Evolutionary conservation across 768 basidiomycete genomes (phyloP).

Genomic region (Ramaria rubella): DNA sequence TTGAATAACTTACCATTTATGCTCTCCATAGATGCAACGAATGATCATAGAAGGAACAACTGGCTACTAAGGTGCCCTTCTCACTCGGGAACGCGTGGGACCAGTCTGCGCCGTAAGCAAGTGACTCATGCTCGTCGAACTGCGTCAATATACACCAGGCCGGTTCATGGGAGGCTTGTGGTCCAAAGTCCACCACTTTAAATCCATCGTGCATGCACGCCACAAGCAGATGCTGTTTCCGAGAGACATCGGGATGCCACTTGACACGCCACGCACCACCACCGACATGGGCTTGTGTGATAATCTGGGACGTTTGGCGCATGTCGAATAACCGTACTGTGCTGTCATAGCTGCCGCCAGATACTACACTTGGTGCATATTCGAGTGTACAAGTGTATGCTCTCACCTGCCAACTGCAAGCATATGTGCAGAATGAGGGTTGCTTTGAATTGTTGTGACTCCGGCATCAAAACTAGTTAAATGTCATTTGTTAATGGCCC

Average conservation of each 20-base stretch:
- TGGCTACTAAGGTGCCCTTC: constrained; percentile 56
- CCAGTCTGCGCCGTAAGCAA: constrained; percentile 96
- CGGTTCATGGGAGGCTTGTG: constrained; percentile 10
- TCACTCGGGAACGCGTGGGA: constrained; percentile 35
- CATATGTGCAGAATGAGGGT: constrained; percentile 72
- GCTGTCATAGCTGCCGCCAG: constrained; percentile 65
- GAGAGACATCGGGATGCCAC: constrained; percentile 77
- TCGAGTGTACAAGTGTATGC: not conserved
- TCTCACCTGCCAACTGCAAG: constrained; percentile 86
- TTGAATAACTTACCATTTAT: constrained; percentile 28
- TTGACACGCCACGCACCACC: constrained; percentile 96
- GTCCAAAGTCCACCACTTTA: constrained; percentile 62
- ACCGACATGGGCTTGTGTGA: constrained; percentile 61
- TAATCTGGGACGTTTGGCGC: constrained; percentile 53
- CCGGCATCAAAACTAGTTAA: constrained; percentile 78
- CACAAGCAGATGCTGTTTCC: constrained; percentile 73
- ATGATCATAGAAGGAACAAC: constrained; percentile 96
- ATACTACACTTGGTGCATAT: not conserved
- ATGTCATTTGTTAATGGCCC: constrained; percentile 2
- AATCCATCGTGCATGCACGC: constrained; percentile 98
- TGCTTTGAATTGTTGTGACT: constrained; percentile 82
- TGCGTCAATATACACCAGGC: constrained; percentile 41
- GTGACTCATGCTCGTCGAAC: constrained; percentile 70
- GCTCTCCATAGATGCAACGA: constrained; percentile 71
- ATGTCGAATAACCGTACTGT: constrained; percentile 77